Base-by-base conservation (phyloP, 2,329 filamentous ascomycete species). In the Scleromitrula shiraiana region DNA sequence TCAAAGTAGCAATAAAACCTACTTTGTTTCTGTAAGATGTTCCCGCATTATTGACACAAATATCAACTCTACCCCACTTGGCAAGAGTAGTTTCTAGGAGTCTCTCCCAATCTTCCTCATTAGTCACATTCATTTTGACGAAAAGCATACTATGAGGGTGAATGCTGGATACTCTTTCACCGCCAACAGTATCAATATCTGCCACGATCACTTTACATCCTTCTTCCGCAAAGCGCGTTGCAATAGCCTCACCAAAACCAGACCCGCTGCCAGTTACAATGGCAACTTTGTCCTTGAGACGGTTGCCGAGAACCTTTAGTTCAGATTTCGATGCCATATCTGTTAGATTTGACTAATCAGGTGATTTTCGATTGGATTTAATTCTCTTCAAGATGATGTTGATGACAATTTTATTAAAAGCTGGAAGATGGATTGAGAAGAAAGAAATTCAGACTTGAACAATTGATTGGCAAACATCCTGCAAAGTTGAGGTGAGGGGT, bases 221-320 rank as follows among this genome's bases (percentile, higher is more conserved):
- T 64, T 84, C 79, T 20, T 70, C 61, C 5, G 73, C 69, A 61
- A 82, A 83, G 46, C 76, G 75, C 46, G 71, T 67, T 0, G 74
- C 75, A 44, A 83, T 83, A 27, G 74, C 78, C 48, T 74, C 76
- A 46, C 80, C 80, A 55, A 85, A 85, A 2, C 81, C 81, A 9
- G 75, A 77, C 2, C 76, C 79, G 7, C 70, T 80, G 40, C 80
- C 77, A 12, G 76, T 79, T 19, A 80, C 71, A 45, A 80, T 72
- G 46, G 75, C 75, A 7, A 78, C 74, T 61, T 77, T 78, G 55
- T 70, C 71, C 44, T 70, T 62, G 35, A 78, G 68, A 53, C 72
- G 67, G 53, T 12, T 53, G 23, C 55, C 54, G 29, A 60, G 50
- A 15, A 55, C 26, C 33, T 54, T 56, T 23, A 41, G 45, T 35